These are phyloP conservation scores for Phalaenopsis equestris DNA, from an alignment of 106 monocot genomes.

Conservation along the genomic window DNA sequence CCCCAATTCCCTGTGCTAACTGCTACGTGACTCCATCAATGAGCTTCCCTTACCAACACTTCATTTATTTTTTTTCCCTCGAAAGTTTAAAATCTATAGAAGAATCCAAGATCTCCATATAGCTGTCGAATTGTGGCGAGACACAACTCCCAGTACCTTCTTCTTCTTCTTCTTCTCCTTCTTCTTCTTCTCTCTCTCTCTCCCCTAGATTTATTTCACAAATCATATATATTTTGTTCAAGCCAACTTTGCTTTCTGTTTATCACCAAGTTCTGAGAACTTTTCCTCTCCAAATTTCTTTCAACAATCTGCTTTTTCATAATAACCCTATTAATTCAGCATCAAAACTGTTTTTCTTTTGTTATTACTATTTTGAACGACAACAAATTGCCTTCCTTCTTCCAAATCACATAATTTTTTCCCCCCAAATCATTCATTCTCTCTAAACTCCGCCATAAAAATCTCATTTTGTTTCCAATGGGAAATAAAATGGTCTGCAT, in stretches of 20 bases:
- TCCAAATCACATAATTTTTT: too few species aligned
- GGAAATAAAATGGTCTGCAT: background rate
- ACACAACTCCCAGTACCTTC: background rate
- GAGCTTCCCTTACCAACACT: background rate
- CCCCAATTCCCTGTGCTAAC: too few species aligned
- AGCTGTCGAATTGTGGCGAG: background rate
- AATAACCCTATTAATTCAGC: too few species aligned
- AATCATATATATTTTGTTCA: too few species aligned
- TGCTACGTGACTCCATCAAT: background rate
- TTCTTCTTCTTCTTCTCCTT: background rate
- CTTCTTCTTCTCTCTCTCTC: background rate
- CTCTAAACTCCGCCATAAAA: background rate
- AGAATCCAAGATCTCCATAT: background rate
- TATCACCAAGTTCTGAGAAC: background rate
- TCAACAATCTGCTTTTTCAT: too few species aligned
- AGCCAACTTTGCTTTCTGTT: background rate
- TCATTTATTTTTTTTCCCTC: too few species aligned
- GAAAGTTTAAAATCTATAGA: background rate
- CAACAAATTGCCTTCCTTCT: too few species aligned
- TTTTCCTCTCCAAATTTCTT: background rate
- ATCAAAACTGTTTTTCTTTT: too few species aligned
- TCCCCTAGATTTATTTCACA: background rate
- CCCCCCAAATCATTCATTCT: too few species aligned
- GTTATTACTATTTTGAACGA: too few species aligned
- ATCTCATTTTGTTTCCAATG: background rate